These are phyloP conservation scores for Rhodocollybia butyracea DNA, from an alignment of 768 basidiomycete genomes.

Conservation along the genomic window DNA sequence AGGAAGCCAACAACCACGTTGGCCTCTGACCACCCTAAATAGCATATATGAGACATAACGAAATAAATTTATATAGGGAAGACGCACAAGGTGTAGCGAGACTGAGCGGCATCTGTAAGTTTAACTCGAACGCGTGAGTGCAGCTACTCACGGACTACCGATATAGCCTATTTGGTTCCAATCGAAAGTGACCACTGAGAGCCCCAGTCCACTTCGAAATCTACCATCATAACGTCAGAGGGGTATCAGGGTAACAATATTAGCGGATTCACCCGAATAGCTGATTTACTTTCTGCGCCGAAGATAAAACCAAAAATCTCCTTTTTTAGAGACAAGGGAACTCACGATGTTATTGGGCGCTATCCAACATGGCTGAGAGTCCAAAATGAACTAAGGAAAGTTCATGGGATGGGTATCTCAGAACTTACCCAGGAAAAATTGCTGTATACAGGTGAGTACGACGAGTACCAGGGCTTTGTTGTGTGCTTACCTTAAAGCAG, in stretches of 20 bases:
- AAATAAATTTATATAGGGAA: background rate
- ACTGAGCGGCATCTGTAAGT: conserved; percentile 22
- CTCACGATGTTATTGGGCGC: conserved; percentile 53
- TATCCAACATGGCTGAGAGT: conserved; percentile 59
- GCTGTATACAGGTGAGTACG: conserved; percentile 20
- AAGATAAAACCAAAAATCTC: conserved; percentile 4
- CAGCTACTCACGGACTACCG: conserved; percentile 51
- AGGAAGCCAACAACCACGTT: conserved; percentile 44
- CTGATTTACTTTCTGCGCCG: conserved; percentile 48
- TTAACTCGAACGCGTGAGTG: conserved; percentile 9
- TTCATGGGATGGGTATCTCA: background rate
- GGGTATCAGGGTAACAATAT: background rate
- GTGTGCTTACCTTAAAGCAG: conserved; percentile 47
- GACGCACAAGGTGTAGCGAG: conserved; percentile 46
- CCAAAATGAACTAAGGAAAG: conserved; percentile 13
- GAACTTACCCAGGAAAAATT: conserved; percentile 45
- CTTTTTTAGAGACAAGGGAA: conserved; percentile 10
- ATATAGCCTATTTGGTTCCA: conserved; percentile 71
- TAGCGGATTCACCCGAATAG: conserved; percentile 44
- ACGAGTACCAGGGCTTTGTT: background rate
- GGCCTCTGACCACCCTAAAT: conserved; percentile 50
- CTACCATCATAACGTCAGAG: conserved; percentile 18
- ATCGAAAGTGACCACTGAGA: conserved; percentile 52
- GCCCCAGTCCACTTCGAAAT: conserved; percentile 50
- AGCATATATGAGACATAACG: background rate